A percentile compares a stretch with the other conserved stretches of the same genome.
These are phyloP conservation scores for Sclerotinia sclerotiorum DNA, from an alignment of 2,329 filamentous ascomycete genomes.

Conservation along the genomic window DNA sequence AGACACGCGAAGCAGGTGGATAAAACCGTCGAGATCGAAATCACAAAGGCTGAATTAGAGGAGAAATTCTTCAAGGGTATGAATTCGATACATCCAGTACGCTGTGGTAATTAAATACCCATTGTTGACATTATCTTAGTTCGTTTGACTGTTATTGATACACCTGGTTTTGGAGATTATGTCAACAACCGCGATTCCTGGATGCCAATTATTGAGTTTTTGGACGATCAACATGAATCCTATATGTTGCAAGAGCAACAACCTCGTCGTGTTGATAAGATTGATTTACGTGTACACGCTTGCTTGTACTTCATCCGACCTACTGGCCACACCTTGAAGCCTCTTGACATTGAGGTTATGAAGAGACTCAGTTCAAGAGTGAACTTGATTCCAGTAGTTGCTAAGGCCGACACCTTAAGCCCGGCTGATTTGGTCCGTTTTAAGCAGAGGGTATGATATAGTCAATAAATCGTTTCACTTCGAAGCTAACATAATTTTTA, in stretches of 20 bases:
- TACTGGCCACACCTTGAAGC: conserved; percentile 97
- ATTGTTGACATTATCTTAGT: conserved; percentile 55
- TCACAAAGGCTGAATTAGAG: conserved; percentile 98
- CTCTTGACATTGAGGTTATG: conserved; percentile 99
- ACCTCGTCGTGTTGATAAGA: conserved; percentile 96
- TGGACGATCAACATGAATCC: conserved; percentile 99
- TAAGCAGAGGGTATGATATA: conserved; percentile 79
- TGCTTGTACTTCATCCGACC: conserved; percentile 99
- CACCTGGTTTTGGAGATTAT: conserved; percentile 98
- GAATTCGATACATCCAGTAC: conserved; percentile 22
- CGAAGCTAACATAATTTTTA: conserved; percentile 36
- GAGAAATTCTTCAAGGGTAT: conserved; percentile 99
- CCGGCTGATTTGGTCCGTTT: conserved; percentile 87
- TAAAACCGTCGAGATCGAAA: conserved; percentile 99
- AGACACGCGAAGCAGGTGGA: conserved; percentile 99
- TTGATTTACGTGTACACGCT: conserved; percentile 96
- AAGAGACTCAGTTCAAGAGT: conserved; percentile 97
- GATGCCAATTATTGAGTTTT: conserved; percentile 99
- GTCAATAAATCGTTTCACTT: conserved; percentile 2
- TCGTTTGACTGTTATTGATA: conserved; percentile 97
- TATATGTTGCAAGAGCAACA: conserved; percentile 99
- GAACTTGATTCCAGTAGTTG: conserved; percentile 96
- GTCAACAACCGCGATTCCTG: conserved; percentile 99
- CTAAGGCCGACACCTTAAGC: conserved; percentile 97
- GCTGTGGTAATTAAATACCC: conserved; percentile 7